Percentiles rank a stretch among this genome's conserved stretches.
These are phyloP conservation scores for Talaromyces wortmannii DNA, from an alignment of 495 filamentous ascomycete genomes.

Conservation along the genomic window DNA sequence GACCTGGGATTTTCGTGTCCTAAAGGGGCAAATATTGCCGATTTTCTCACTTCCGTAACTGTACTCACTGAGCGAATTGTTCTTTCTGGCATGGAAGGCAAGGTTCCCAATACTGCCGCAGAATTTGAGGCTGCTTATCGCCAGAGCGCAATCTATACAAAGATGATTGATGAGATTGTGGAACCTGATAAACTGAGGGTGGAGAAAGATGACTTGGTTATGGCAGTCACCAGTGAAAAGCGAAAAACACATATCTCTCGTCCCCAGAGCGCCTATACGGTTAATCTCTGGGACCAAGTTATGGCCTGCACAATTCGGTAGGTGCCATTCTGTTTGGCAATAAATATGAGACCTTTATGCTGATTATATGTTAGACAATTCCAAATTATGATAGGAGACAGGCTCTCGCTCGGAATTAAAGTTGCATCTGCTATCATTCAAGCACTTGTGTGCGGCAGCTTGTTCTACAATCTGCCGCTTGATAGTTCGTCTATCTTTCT, in stretches of 20 bases:
- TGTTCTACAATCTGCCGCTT: constrained; percentile 72
- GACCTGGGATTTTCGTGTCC: constrained; percentile 56
- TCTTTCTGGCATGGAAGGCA: constrained; percentile 53
- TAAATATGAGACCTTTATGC: constrained; percentile 64
- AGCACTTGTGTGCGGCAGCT: constrained; percentile 77
- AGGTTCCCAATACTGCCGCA: constrained; percentile 62
- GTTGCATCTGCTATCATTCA: constrained; percentile 73
- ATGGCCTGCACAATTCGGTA: constrained; percentile 43
- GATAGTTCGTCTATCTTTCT: constrained; percentile 70
- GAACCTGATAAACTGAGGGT: constrained; percentile 34
- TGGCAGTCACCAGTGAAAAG: constrained; percentile 32
- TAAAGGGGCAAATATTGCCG: constrained; percentile 58
- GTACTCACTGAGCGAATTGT: constrained; percentile 58
- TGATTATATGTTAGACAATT: neutral
- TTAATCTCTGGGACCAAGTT: constrained; percentile 39
- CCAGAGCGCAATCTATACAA: constrained; percentile 42
- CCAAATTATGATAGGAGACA: neutral
- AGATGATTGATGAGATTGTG: constrained; percentile 45
- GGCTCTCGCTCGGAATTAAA: constrained; percentile 18
- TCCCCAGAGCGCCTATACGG: constrained; percentile 36
- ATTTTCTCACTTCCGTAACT: constrained; percentile 73
- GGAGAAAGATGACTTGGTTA: constrained; percentile 27
- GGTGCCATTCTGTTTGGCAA: constrained; percentile 57
- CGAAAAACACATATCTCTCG: constrained; percentile 38
- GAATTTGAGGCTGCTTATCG: constrained; percentile 63